Conservation (phyloP, 2,329 filamentous ascomycete species). For the Penicillium sp. region DNA sequence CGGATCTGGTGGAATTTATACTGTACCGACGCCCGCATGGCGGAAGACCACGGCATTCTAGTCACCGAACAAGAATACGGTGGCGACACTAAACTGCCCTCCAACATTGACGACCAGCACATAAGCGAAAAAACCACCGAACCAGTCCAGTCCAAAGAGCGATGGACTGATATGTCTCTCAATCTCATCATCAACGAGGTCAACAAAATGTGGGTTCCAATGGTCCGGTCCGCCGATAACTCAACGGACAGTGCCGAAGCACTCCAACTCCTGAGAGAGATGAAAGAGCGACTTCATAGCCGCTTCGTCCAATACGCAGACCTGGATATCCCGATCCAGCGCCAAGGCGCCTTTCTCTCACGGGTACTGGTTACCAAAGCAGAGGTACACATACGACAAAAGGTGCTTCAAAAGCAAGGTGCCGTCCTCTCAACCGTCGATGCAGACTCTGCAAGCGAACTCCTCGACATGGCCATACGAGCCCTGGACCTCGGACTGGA, state of each 20-base stretch:
- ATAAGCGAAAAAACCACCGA: slow-evolving; percentile 53
- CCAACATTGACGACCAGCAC: slow-evolving; percentile 60
- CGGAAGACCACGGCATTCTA: slow-evolving; percentile 63
- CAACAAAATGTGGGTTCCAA: slow-evolving; percentile 46
- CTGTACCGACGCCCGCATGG: slow-evolving; percentile 48
- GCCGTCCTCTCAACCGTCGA: slow-evolving; percentile 12
- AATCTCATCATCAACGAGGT: slow-evolving; percentile 59
- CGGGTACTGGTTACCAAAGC: slow-evolving; percentile 40
- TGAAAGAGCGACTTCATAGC: slow-evolving; percentile 53
- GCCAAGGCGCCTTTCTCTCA: slow-evolving; percentile 35
- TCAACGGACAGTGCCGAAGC: background rate
- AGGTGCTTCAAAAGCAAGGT: slow-evolving; percentile 18
- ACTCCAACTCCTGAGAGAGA: slow-evolving; percentile 46
- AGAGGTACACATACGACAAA: slow-evolving; percentile 40
- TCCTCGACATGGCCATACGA: slow-evolving; percentile 38
- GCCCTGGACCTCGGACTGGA: slow-evolving; percentile 39
- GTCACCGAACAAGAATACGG: slow-evolving; percentile 52
- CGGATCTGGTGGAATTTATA: slow-evolving; percentile 61
- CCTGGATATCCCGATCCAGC: slow-evolving; percentile 54
- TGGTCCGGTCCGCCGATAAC: background rate
- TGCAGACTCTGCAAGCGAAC: slow-evolving; percentile 34
- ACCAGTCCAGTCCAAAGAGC: slow-evolving; percentile 52
- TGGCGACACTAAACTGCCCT: slow-evolving; percentile 44
- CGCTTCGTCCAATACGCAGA: slow-evolving; percentile 58
- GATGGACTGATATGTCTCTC: slow-evolving; percentile 64